Evolutionary conservation across 1,284 basidiomycete species (phyloP).

Genomic region (Takashimella tepidaria): DNA sequence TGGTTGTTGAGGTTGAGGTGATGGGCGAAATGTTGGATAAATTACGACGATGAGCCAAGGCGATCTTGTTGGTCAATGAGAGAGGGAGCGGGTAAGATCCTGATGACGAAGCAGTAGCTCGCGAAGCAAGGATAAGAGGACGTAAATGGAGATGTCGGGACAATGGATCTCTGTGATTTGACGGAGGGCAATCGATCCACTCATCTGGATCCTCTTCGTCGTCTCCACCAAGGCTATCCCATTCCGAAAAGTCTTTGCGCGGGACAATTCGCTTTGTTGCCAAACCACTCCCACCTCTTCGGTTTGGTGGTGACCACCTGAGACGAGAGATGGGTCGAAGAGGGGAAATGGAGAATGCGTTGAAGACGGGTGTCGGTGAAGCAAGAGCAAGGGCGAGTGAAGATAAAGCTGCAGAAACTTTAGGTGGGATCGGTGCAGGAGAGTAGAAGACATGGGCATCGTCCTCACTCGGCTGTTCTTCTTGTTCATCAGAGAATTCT

Average conservation of each 20-base stretch:
- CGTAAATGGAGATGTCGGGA: background rate
- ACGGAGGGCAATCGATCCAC: slow-evolving; percentile 8
- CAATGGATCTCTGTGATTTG: background rate
- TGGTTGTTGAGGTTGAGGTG: background rate
- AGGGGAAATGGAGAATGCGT: slow-evolving; percentile 14
- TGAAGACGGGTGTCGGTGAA: slow-evolving; percentile 5
- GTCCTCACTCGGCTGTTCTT: slow-evolving; percentile 1
- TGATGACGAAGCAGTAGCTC: background rate
- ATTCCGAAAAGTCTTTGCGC: background rate
- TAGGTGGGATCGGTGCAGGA: slow-evolving; percentile 18
- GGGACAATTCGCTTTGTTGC: background rate
- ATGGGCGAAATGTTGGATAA: background rate
- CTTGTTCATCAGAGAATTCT: background rate
- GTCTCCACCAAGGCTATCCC: slow-evolving; percentile 7
- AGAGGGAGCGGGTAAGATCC: background rate
- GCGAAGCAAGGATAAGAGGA: background rate
- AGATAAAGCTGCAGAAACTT: slow-evolving; percentile 25
- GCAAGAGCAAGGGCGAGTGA: slow-evolving; percentile 21
- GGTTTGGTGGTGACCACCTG: slow-evolving; percentile 6
- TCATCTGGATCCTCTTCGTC: slow-evolving; percentile 16
- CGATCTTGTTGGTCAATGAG: slow-evolving; percentile 1
- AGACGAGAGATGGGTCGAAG: slow-evolving; percentile 1
- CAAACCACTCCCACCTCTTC: slow-evolving; percentile 1
- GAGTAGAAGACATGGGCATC: slow-evolving; percentile 12
- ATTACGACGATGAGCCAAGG: slow-evolving; percentile 10